A percentile compares a stretch with the other conserved stretches of the same genome.
Conservation (phyloP, 2,329 filamentous ascomycete genomes). For the Aspergillus pseudotamarii region DNA sequence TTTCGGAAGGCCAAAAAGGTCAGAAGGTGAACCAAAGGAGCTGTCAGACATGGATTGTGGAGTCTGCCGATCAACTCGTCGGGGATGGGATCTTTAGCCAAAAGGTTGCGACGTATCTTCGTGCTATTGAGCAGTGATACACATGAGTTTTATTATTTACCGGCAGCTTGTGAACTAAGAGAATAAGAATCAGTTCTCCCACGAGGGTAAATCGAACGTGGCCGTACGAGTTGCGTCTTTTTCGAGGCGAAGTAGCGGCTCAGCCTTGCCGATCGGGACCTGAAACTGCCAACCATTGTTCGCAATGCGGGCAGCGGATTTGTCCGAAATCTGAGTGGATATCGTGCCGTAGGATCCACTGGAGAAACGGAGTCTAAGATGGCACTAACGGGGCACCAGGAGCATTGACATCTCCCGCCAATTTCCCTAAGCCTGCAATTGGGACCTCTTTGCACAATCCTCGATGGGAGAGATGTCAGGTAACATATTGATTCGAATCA, state of each 20-base stretch:
- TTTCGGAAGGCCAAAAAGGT: background rate
- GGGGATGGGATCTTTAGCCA: conserved; percentile 29
- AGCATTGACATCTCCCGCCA: background rate
- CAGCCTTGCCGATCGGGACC: background rate
- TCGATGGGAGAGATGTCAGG: background rate
- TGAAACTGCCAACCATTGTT: background rate
- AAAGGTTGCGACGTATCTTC: conserved; percentile 29
- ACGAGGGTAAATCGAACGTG: background rate
- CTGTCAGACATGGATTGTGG: conserved; percentile 43
- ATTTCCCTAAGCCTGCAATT: background rate
- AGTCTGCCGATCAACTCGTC: conserved; percentile 35
- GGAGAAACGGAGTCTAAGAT: background rate
- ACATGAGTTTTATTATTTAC: background rate
- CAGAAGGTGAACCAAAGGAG: conserved; percentile 32
- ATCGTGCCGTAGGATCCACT: background rate
- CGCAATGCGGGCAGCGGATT: background rate
- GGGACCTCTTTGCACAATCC: too few species aligned
- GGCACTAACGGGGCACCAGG: background rate
- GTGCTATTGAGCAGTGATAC: conserved; percentile 26
- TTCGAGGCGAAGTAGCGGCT: background rate
- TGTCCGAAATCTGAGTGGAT: background rate
- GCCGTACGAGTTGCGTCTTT: background rate
- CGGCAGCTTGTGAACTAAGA: too few species aligned
- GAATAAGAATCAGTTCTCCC: too few species aligned
- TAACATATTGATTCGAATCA: background rate